A percentile compares a stretch with the other conserved stretches of the same genome.
These are phyloP conservation scores for Nakazawaea populi DNA, from an alignment of 805 yeast species.

Conservation along the genomic window DNA sequence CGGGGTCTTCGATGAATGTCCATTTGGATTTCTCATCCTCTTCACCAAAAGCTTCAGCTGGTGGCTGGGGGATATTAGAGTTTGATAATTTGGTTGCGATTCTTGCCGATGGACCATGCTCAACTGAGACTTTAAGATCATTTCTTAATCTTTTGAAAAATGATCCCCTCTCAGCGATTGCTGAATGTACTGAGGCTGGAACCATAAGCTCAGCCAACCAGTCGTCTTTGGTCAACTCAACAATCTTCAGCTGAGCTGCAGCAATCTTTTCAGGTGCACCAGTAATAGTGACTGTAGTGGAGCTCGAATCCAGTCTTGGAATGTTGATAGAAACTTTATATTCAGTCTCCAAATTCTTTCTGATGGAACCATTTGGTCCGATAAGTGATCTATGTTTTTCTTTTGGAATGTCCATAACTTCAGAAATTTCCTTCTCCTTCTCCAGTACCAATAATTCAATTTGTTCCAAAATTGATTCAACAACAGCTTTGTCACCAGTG, in stretches of 20 bases:
- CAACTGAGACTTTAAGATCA: constrained; percentile 51
- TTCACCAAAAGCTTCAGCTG: constrained; percentile 37
- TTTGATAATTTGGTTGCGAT: constrained; percentile 46
- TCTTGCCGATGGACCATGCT: constrained; percentile 45
- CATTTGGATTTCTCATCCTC: constrained; percentile 38
- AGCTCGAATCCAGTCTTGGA: constrained; percentile 53
- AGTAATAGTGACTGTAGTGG: constrained; percentile 45
- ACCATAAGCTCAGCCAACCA: constrained; percentile 46
- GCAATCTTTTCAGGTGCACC: constrained; percentile 67
- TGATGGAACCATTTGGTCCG: constrained; percentile 76
- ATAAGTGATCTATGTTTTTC: constrained; percentile 70
- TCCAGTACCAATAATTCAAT: constrained; percentile 58
- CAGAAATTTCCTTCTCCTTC: constrained; percentile 53
- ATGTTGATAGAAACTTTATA: constrained; percentile 57
- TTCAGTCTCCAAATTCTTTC: constrained; percentile 67
- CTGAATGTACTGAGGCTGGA: constrained; percentile 52
- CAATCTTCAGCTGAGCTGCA: constrained; percentile 56
- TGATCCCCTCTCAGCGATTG: constrained; percentile 63
- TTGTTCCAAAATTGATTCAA: constrained; percentile 57
- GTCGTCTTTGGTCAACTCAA: constrained; percentile 54
- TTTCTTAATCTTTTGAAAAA: constrained; percentile 47
- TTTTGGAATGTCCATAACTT: constrained; percentile 53
- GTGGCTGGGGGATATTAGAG: constrained; percentile 37
- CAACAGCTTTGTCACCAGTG: constrained; percentile 72
- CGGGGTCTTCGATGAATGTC: constrained; percentile 34